These are phyloP conservation scores for Amesomyces nigricolor DNA, from an alignment of 2,329 filamentous ascomycete genomes.

Conservation along the genomic window DNA sequence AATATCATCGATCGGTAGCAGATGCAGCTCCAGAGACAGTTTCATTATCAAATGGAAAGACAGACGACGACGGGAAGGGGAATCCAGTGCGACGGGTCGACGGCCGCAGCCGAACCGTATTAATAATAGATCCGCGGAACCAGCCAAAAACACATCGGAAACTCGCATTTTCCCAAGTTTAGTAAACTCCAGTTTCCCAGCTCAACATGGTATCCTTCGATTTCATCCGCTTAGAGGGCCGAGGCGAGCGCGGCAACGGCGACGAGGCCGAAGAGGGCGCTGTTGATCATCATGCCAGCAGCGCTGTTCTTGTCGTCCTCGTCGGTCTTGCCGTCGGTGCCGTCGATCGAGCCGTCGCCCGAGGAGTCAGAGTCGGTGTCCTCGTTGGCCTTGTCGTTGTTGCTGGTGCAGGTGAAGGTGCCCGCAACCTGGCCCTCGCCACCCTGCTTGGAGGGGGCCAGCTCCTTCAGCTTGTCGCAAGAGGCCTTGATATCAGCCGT, in stretches of 20 bases:
- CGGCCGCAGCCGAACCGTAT: too few species aligned
- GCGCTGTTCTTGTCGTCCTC: conserved; percentile 36
- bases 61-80: not conserved
- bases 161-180: conserved; percentile 6
- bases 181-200: conserved; percentile 2
- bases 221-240: conserved; percentile 34
- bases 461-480: conserved; percentile 50
- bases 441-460: conserved; percentile 34
- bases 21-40: conserved; percentile 15
- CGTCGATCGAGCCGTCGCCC: conserved; percentile 26
- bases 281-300: conserved; percentile 44
- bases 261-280: conserved; percentile 43
- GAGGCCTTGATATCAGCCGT: conserved; percentile 54
- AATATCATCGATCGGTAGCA: conserved; percentile 13
- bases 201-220: conserved; percentile 4
- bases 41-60: not conserved
- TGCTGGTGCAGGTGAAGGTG: conserved; percentile 44
- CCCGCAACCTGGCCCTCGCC: conserved; percentile 44
- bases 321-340: conserved; percentile 25
- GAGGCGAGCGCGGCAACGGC: conserved; percentile 44
- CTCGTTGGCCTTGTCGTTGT: conserved; percentile 49
- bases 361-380: conserved; percentile 35
- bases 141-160: not conserved
- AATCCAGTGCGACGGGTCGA: too few species aligned
- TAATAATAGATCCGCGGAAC: not conserved